Percentiles rank a stretch among this genome's conserved stretches.
These are phyloP conservation scores for Candida sp. DNA, from an alignment of 1,139 yeast species.

Conservation along the genomic window DNA sequence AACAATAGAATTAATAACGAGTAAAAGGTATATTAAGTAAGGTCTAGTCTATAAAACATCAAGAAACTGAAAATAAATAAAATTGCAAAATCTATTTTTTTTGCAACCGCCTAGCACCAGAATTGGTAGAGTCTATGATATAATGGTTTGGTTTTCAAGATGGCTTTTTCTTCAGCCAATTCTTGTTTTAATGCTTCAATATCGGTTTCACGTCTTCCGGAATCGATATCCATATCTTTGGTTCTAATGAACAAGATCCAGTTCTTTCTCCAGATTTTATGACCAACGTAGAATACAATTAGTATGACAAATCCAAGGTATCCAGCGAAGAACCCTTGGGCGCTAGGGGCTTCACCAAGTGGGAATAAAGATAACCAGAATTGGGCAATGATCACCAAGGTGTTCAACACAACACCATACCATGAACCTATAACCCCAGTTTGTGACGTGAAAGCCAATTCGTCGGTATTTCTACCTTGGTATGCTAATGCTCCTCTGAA, in stretches of 20 bases:
- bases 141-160: slow-evolving; percentile 27
- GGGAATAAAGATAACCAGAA: slow-evolving; percentile 45
- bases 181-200: slow-evolving; percentile 20
- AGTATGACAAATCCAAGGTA: slow-evolving; percentile 39
- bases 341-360: slow-evolving; percentile 31
- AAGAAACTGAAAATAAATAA: not conserved
- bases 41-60: not conserved
- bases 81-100: not conserved
- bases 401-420: slow-evolving; percentile 43
- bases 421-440: slow-evolving; percentile 54
- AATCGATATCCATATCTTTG: slow-evolving; percentile 35
- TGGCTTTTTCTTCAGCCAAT: slow-evolving; percentile 24
- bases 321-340: slow-evolving; percentile 29
- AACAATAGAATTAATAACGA: too few relatives aligned
- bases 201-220: slow-evolving; percentile 30
- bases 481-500: slow-evolving; percentile 30
- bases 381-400: slow-evolving; percentile 53
- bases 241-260: slow-evolving; percentile 34
- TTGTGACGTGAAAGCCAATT: slow-evolving; percentile 52
- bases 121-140: slow-evolving; percentile 22
- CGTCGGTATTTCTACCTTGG: slow-evolving; percentile 44
- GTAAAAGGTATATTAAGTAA: too few relatives aligned
- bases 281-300: slow-evolving; percentile 35
- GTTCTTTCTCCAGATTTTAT: slow-evolving; percentile 39
- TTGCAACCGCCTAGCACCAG: slow-evolving; percentile 11